These are phyloP conservation scores for Musa schizocarpa DNA, from an alignment of 176 grass and related monocot genomes.

Conservation along the genomic window DNA sequence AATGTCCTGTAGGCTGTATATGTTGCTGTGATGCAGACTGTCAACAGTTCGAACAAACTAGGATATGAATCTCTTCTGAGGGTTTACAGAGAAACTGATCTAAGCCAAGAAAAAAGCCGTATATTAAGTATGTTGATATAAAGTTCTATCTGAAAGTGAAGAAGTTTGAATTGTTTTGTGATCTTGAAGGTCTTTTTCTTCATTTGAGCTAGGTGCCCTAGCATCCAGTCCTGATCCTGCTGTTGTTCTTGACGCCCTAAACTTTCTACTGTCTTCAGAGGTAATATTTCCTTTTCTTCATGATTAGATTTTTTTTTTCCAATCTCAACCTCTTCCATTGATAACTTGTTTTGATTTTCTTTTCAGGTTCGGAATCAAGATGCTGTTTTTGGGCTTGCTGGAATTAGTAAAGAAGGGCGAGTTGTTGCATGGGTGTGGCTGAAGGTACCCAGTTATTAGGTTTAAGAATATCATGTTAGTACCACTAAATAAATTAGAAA, in stretches of 20 bases:
- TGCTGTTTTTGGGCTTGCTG: constrained; percentile 50
- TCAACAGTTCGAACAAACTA: constrained; percentile 53
- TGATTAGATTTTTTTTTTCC: not conserved
- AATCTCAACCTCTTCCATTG: not conserved
- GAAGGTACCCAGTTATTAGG: constrained; percentile 42
- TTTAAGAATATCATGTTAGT: no score
- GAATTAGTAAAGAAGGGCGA: constrained; percentile 44
- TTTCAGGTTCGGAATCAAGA: constrained; percentile 87
- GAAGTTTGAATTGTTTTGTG: no score
- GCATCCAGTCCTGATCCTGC: constrained; percentile 55
- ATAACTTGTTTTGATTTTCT: not conserved
- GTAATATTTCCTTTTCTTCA: constrained; percentile 22
- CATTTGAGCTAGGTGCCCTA: constrained; percentile 50
- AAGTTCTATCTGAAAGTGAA: not conserved
- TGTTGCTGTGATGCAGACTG: constrained; percentile 71
- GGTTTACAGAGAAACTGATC: constrained; percentile 85
- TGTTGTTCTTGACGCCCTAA: constrained; percentile 66
- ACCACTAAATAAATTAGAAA: no score
- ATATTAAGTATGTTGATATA: constrained; percentile 44
- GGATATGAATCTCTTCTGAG: constrained; percentile 79
- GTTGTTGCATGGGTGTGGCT: constrained; percentile 85
- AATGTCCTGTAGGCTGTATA: constrained; percentile 61
- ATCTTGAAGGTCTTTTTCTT: not conserved
- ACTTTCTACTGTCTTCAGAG: constrained; percentile 62
- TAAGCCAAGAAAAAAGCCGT: constrained; percentile 92